Conservation (phyloP, 345 rosid genomes). For the Angophora floribunda region DNA sequence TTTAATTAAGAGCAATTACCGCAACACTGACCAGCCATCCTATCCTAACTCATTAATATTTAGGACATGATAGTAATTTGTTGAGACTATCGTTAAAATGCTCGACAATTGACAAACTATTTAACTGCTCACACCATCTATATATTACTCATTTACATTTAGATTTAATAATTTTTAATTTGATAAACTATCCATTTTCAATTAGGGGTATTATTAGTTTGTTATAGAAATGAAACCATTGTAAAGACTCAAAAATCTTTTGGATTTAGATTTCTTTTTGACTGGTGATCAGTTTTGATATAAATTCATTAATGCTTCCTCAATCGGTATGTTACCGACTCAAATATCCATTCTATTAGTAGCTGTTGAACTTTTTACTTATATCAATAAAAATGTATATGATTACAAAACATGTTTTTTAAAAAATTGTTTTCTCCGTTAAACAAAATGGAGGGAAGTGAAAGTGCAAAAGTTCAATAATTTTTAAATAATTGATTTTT, state of each 20-base stretch:
- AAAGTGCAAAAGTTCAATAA: not conserved
- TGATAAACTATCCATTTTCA: not conserved
- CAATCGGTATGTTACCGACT: not conserved
- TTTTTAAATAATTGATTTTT: not conserved
- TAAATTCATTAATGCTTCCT: not conserved
- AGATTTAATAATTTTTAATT: not conserved
- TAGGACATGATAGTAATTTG: not conserved
- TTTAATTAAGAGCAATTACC: not conserved
- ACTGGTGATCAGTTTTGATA: not conserved
- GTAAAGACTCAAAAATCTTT: not conserved
- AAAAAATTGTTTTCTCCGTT: not conserved
- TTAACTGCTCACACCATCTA: accelerated
- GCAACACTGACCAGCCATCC: not conserved
- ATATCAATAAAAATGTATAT: not conserved
- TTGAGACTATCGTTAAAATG: not conserved
- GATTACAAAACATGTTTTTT: not conserved
- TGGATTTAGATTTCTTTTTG: not conserved
- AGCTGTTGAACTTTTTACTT: not conserved
- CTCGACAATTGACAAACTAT: not conserved
- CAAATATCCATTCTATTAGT: not conserved
- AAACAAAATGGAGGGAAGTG: not conserved
- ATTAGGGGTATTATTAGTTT: not conserved
- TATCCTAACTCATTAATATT: not conserved
- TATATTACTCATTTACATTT: not conserved
- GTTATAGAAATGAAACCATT: not conserved